phyloP scores from a whole-genome alignment of 1,139 yeast genomes.

The Geotrichum reessii region DNA sequence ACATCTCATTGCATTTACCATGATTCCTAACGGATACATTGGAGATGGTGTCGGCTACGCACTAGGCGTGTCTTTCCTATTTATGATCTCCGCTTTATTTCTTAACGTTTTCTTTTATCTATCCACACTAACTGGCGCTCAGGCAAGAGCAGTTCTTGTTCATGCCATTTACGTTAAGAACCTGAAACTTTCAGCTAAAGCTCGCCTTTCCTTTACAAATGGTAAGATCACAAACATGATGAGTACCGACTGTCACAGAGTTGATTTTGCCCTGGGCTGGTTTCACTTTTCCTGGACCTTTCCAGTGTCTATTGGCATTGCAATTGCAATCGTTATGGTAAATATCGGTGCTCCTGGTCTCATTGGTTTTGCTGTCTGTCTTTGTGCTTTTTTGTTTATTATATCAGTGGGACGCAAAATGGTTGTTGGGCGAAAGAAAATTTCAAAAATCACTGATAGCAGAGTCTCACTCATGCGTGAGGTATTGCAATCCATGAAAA shows the following conservation, averaged over 20 bases:
- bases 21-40: conserved; percentile 24
- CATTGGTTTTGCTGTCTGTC: conserved; percentile 50
- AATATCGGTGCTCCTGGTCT: conserved; percentile 72
- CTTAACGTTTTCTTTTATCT: conserved; percentile 60
- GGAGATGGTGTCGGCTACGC: conserved; percentile 60
- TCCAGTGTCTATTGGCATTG: conserved; percentile 56
- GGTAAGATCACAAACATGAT: conserved; percentile 69
- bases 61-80: conserved; percentile 47
- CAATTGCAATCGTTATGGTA: conserved; percentile 56
- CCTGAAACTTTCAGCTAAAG: conserved; percentile 52
- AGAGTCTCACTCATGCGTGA: conserved; percentile 61
- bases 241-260: conserved; percentile 73
- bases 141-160: conserved; percentile 58
- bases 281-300: conserved; percentile 60
- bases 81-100: conserved; percentile 46
- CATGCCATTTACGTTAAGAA: conserved; percentile 64
- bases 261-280: conserved; percentile 70
- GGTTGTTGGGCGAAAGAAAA: conserved; percentile 41
- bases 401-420: conserved; percentile 37
- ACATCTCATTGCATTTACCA: conserved; percentile 47
- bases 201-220: conserved; percentile 55
- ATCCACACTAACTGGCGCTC: conserved; percentile 61
- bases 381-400: conserved; percentile 34
- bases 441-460: conserved; percentile 48
- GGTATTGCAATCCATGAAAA: conserved; percentile 56